phyloP scores from a whole-genome alignment of 495 filamentous ascomycete species.

The Penicillium coprophilum region DNA sequence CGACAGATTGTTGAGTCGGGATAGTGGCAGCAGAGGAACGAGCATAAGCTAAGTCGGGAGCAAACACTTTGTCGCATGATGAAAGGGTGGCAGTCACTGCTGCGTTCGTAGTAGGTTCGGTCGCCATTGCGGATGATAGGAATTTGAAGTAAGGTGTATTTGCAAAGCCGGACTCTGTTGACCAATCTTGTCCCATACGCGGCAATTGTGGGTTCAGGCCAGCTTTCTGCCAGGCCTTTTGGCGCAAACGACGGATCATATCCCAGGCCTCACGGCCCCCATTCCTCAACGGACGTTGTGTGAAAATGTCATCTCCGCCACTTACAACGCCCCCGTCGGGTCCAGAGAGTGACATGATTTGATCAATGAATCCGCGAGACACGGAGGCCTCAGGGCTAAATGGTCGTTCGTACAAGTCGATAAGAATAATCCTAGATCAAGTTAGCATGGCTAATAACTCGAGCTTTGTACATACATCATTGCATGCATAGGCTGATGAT shows the following conservation, averaged over 20 bases:
- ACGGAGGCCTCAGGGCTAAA: constrained; percentile 47
- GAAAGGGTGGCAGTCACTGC: too few relatives aligned
- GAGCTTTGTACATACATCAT: constrained; percentile 37
- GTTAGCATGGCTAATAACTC: constrained; percentile 6
- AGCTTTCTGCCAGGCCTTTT: constrained; percentile 52
- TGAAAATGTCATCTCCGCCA: constrained; percentile 49
- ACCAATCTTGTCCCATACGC: constrained; percentile 45
- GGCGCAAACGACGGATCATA: constrained; percentile 53
- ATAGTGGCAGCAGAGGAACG: neutral
- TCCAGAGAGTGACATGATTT: constrained; percentile 51
- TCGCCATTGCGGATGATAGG: neutral
- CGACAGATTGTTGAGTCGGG: neutral
- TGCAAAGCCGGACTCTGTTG: constrained; percentile 17
- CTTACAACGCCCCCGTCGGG: constrained; percentile 54
- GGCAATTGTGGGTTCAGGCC: constrained; percentile 45
- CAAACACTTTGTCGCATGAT: neutral
- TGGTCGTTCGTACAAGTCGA: constrained; percentile 55
- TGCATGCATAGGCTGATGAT: constrained; percentile 58
- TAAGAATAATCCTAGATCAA: constrained; percentile 49
- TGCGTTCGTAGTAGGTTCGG: too few relatives aligned
- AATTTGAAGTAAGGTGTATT: constrained; percentile 28
- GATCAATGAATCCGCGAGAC: constrained; percentile 51
- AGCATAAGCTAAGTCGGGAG: neutral
- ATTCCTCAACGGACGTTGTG: constrained; percentile 50
- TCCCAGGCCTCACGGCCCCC: constrained; percentile 56